phyloP scores from a whole-genome alignment of 2,329 filamentous ascomycete genomes.

The Capronia americana region DNA sequence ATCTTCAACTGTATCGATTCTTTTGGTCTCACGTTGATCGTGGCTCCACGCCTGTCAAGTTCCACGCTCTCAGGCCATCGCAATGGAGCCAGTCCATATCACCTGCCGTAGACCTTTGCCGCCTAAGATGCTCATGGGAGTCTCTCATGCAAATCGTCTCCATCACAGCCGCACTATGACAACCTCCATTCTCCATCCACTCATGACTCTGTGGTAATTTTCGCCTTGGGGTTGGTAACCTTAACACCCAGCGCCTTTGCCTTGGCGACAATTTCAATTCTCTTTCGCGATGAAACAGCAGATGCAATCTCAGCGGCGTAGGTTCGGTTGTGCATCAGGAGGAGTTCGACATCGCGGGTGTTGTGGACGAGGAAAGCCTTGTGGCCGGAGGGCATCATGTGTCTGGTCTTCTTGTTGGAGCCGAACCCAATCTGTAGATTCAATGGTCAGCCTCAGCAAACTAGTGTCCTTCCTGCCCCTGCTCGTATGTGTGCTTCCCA shows the following conservation, averaged over 20 bases:
- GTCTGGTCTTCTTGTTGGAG: slow-evolving; percentile 99
- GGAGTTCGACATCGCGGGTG: slow-evolving; percentile 90
- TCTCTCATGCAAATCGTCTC: slow-evolving; percentile 22
- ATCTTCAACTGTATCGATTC: slow-evolving; percentile 31
- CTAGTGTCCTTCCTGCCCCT: slow-evolving; percentile 10
- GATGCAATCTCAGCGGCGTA: slow-evolving; percentile 99
- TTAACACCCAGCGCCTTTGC: slow-evolving; percentile 99
- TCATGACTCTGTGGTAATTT: slow-evolving; percentile 91
- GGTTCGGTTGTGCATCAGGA: slow-evolving; percentile 99
- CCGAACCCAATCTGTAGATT: slow-evolving; percentile 87
- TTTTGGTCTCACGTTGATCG: slow-evolving; percentile 20
- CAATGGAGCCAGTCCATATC: slow-evolving; percentile 11
- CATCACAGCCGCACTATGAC: not conserved
- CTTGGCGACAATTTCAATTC: slow-evolving; percentile 95
- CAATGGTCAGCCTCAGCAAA: slow-evolving; percentile 29
- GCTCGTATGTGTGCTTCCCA: not conserved
- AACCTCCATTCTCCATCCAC: slow-evolving; percentile 45
- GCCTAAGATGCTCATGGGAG: slow-evolving; percentile 15
- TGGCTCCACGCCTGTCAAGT: slow-evolving; percentile 12
- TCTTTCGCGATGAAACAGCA: slow-evolving; percentile 97
- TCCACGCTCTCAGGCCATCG: not conserved
- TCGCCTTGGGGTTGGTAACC: slow-evolving; percentile 99
- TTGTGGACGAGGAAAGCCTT: slow-evolving; percentile 99
- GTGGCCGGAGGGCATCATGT: slow-evolving; percentile 99
- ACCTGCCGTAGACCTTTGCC: slow-evolving; percentile 21